phyloP scores from a whole-genome alignment of 1,139 yeast genomes.

The Blastobotrys indianensis region DNA sequence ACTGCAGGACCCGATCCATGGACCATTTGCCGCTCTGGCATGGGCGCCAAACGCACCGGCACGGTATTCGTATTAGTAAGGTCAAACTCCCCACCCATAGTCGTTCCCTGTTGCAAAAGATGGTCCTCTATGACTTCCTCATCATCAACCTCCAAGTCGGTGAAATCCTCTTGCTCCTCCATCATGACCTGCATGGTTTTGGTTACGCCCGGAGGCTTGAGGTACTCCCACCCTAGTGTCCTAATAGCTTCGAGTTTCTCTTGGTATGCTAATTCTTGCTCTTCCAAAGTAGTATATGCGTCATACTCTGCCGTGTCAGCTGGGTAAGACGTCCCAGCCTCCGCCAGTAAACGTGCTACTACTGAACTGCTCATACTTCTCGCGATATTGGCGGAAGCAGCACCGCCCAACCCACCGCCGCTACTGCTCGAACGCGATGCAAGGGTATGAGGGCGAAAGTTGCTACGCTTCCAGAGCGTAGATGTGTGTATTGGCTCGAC shows the following conservation, averaged over 20 bases:
- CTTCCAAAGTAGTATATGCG: slow-evolving; percentile 5
- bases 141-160: slow-evolving; percentile 17
- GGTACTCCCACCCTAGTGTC: slow-evolving; percentile 23
- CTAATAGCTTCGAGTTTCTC: slow-evolving; percentile 19
- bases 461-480: slow-evolving; percentile 4
- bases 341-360: no score
- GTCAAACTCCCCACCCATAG: slow-evolving; percentile 23
- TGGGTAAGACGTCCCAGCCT: not conserved
- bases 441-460: slow-evolving; percentile 4
- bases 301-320: not conserved
- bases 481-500: slow-evolving; percentile 7
- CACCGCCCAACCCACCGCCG: not conserved
- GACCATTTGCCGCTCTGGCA: no score
- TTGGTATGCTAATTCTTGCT: slow-evolving; percentile 13
- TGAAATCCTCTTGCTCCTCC: slow-evolving; percentile 18
- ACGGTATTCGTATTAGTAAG: slow-evolving; percentile 6
- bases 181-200: slow-evolving; percentile 22
- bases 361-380: no score
- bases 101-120: slow-evolving; percentile 8
- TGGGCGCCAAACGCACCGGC: no score
- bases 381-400: not conserved
- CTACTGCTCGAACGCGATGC: slow-evolving; percentile 1
- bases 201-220: slow-evolving; percentile 23
- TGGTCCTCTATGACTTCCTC: slow-evolving; percentile 17
- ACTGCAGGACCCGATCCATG: no score